A percentile compares a stretch with the other conserved stretches of the same genome.
Evolutionary conservation across 129 eudicot genomes (phyloP).

Genomic region (Pittosporum tobira): DNA sequence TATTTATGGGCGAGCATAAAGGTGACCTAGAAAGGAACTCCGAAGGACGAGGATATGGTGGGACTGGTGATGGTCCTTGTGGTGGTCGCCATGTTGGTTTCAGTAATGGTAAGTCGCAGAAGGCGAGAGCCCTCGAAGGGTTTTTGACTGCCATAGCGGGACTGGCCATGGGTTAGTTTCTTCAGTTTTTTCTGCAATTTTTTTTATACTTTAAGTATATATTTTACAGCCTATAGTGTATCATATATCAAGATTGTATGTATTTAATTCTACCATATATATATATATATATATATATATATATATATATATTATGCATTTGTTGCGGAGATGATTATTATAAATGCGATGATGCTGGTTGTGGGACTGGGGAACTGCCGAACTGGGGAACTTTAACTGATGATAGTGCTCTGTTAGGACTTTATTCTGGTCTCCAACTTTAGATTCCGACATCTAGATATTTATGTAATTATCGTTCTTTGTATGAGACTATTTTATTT

Average conservation of each 20-base stretch:
- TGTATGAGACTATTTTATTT: not conserved
- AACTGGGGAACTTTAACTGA: constrained; percentile 81
- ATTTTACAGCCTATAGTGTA: not conserved
- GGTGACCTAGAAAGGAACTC: constrained; percentile 33
- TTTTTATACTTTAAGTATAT: not conserved
- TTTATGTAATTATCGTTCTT: not conserved
- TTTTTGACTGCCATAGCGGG: constrained; percentile 73
- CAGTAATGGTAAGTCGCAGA: constrained; percentile 49
- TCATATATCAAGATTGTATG: not conserved
- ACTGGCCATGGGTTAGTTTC: constrained; percentile 74
- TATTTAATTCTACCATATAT: not conserved
- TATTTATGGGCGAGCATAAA: too few relatives aligned
- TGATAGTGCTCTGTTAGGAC: constrained; percentile 50
- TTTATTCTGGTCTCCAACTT: not conserved
- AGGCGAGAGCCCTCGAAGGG: constrained; percentile 75
- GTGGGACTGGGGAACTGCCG: too few relatives aligned
- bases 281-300: too few relatives aligned
- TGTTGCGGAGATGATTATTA: constrained; percentile 37
- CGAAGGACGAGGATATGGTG: constrained; percentile 43
- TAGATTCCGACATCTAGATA: not conserved
- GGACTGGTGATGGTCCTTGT: constrained; percentile 43
- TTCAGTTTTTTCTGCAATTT: not conserved
- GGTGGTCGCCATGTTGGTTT: constrained; percentile 78
- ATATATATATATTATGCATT: not conserved
- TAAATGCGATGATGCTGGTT: constrained; percentile 87